phyloP scores from a whole-genome alignment of 2,329 filamentous ascomycete genomes.

The Capronia epimyces region DNA sequence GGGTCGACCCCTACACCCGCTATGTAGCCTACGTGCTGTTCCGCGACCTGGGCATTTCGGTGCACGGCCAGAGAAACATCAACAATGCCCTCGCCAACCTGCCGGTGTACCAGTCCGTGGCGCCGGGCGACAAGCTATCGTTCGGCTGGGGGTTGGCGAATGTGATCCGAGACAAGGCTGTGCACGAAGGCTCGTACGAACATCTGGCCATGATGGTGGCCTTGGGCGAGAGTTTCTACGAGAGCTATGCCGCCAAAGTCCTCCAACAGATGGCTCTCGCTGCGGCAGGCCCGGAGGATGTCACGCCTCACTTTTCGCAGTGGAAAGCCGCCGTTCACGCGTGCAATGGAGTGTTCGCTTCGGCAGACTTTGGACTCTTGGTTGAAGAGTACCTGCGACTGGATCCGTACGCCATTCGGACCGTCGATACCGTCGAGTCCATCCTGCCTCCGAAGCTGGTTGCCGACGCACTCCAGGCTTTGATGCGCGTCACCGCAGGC shows the following conservation, averaged over 20 bases:
- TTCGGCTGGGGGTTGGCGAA: slow-evolving; percentile 25
- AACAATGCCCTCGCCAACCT: slow-evolving; percentile 22
- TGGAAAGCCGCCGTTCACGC: slow-evolving; percentile 20
- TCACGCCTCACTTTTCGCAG: slow-evolving; percentile 25
- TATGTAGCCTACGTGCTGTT: slow-evolving; percentile 21
- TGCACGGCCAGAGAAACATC: slow-evolving; percentile 24
- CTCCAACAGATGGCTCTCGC: slow-evolving; percentile 15
- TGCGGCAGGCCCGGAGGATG: slow-evolving; percentile 15
- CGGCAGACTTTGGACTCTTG: slow-evolving; percentile 23
- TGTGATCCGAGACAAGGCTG: slow-evolving; percentile 19
- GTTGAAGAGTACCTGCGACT: slow-evolving; percentile 26
- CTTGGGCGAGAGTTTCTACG: slow-evolving; percentile 23
- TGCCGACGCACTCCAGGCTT: slow-evolving; percentile 17
- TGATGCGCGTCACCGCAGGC: slow-evolving; percentile 20
- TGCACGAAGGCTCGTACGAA: slow-evolving; percentile 25
- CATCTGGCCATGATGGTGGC: slow-evolving; percentile 24
- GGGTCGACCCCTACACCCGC: slow-evolving; percentile 23
- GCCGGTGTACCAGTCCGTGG: slow-evolving; percentile 15
- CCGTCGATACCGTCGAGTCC: slow-evolving; percentile 4
- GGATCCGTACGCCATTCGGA: slow-evolving; percentile 18
- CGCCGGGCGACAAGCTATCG: slow-evolving; percentile 16
- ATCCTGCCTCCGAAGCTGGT: slow-evolving; percentile 18
- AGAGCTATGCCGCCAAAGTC: slow-evolving; percentile 23
- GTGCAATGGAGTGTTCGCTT: slow-evolving; percentile 23
- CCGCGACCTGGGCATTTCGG: slow-evolving; percentile 22